Percentiles rank a stretch among this genome's conserved stretches.
Evolutionary conservation across 2,329 filamentous ascomycete genomes (phyloP).

Genomic region (Beauveria sp.): DNA sequence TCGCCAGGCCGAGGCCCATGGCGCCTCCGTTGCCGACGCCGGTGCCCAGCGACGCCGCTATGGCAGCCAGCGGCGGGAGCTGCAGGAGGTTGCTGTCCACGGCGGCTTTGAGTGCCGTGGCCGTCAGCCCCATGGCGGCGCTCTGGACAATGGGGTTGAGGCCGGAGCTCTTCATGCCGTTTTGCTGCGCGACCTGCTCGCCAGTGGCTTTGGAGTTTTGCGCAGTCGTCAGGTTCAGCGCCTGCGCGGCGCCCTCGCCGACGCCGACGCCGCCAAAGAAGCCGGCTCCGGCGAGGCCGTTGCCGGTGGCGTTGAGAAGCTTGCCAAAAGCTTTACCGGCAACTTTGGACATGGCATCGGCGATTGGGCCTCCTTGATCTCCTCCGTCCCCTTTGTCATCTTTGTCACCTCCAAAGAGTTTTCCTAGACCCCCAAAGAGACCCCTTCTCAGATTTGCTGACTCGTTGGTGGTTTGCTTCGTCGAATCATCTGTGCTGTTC

Average conservation of each 20-base stretch:
- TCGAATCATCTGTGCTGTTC: neutral
- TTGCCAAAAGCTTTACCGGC: neutral
- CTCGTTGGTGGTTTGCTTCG: neutral
- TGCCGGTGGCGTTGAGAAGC: slow-evolving; percentile 1
- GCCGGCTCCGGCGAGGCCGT: slow-evolving; percentile 13
- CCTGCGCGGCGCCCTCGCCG: slow-evolving; percentile 19
- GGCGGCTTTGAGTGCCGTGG: slow-evolving; percentile 21
- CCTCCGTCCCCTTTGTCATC: neutral
- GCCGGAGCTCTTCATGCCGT: slow-evolving; percentile 21
- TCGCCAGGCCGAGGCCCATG: slow-evolving; percentile 17
- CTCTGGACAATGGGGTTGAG: slow-evolving; percentile 24
- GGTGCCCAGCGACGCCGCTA: slow-evolving; percentile 17
- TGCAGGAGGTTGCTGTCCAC: slow-evolving; percentile 13
- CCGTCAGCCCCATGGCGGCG: slow-evolving; percentile 21
- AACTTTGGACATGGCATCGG: slow-evolving; percentile 2
- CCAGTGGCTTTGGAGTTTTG: slow-evolving; percentile 12
- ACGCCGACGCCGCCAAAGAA: slow-evolving; percentile 21
- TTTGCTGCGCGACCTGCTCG: slow-evolving; percentile 19
- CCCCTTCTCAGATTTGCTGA: neutral
- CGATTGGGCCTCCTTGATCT: neutral
- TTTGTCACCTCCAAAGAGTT: neutral
- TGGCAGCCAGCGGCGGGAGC: slow-evolving; percentile 13
- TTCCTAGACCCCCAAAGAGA: neutral
- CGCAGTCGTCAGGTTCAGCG: slow-evolving; percentile 16
- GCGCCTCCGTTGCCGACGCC: slow-evolving; percentile 19